phyloP scores from a whole-genome alignment of 2,329 filamentous ascomycete genomes.

The Dendryphion nanum region DNA sequence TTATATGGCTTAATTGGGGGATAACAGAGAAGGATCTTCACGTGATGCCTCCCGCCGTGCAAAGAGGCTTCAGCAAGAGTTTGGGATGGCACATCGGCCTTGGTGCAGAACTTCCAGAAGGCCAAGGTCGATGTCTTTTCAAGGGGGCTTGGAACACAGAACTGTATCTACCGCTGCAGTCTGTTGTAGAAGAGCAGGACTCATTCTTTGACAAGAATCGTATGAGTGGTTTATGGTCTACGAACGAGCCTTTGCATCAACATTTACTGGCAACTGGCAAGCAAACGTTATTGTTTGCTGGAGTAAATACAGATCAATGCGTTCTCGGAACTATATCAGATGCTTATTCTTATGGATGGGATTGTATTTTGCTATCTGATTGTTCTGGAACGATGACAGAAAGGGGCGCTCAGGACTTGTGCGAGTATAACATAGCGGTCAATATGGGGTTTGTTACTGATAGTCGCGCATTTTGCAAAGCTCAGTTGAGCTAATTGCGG shows the following conservation, averaged over 20 bases:
- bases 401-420: too few species aligned
- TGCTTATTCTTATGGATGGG: conserved; percentile 44
- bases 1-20: conserved; percentile 46
- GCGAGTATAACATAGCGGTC: too few species aligned
- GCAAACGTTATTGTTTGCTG: conserved; percentile 41
- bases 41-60: conserved; percentile 39
- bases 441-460: too few species aligned
- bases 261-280: conserved; percentile 40
- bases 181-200: conserved; percentile 27
- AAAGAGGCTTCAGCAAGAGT: conserved; percentile 26
- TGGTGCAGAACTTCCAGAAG: conserved; percentile 17
- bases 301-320: conserved; percentile 46
- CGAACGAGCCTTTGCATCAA: conserved; percentile 32
- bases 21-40: conserved; percentile 36
- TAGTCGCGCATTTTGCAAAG: too few species aligned
- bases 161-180: conserved; percentile 39
- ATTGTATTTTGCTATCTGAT: conserved; percentile 42
- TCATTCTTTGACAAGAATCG: conserved; percentile 41
- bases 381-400: conserved; percentile 45
- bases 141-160: conserved; percentile 43
- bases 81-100: conserved; percentile 30
- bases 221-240: conserved; percentile 43
- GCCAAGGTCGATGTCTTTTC: conserved; percentile 37
- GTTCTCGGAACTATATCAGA: conserved; percentile 43
- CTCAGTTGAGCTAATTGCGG: too few species aligned